Base-by-base conservation (phyloP, 805 yeast species). In the Sugiyamaella mastotermitis region DNA sequence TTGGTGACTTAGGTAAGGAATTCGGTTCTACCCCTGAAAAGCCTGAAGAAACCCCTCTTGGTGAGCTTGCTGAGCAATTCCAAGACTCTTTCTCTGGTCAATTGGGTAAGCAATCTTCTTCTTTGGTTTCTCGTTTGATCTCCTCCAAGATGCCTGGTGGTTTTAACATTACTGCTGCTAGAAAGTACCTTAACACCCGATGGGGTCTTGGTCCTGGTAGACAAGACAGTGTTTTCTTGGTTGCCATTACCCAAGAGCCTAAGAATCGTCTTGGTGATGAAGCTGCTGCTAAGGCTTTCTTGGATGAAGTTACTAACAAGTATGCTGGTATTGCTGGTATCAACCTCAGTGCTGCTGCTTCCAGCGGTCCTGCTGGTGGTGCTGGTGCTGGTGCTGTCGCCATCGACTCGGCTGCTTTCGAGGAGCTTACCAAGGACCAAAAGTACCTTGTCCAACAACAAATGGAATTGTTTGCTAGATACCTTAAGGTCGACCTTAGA, bases 101-200 rank as follows among this genome's bases (percentile, higher is more conserved):
- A 49, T 75, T 92, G 50, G 99, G 99, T 62, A 92, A 92, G 64
- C 95, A 88, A 57, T 82, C 97, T 1, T 67, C 87, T 26, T 82
- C 96, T 20, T 74, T 92, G 55, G 71, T 90, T 47, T 84, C 95
- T 47, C 81, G 97, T 67, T 73, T 92, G 57, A 83, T 88, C 71
- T 80, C 97, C 8, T 82, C 97, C 20, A 92, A 92, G 71, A 92
- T 92, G 97, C 97, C 99, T 38, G 99, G 99, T 74, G 99, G 99
- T 15, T 92, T 90, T 66, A 83, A 94, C 33, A 80, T 90, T 52
- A 81, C 96, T 46, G 70, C 75, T 48, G 94, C 95, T 37, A 82
- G 97, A 72, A 86, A 88, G 64, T 84, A 92, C 67, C 76, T 92
- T 61, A 88, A 83, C 68, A 60, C 88, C 31, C 78, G 90, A 64